Conservation (phyloP, 805 yeast genomes). For the Ogataea paraovalis region DNA sequence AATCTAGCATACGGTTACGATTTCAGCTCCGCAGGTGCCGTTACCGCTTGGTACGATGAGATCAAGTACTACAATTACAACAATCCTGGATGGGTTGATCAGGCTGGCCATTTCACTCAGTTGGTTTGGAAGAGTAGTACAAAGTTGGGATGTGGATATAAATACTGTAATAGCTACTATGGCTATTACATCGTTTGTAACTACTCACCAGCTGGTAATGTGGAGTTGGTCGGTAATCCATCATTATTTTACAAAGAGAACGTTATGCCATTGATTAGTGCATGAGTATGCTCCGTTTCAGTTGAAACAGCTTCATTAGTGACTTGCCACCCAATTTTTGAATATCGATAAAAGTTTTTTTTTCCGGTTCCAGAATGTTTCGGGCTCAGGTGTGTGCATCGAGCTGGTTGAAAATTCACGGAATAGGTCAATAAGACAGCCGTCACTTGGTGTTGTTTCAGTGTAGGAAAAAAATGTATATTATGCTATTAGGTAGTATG, state of each 20-base stretch:
- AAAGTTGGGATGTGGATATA: conserved; percentile 68
- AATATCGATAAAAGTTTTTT: too few relatives aligned
- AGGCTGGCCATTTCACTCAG: conserved; percentile 81
- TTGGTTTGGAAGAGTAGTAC: conserved; percentile 66
- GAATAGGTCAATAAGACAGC: too few relatives aligned
- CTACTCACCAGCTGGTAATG: conserved; percentile 72
- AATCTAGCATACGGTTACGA: conserved; percentile 74
- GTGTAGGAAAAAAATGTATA: too few relatives aligned
- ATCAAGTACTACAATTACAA: conserved; percentile 47
- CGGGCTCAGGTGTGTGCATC: too few relatives aligned
- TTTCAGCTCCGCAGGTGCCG: conserved; percentile 45
- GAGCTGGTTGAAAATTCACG: too few relatives aligned
- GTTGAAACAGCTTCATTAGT: background rate
- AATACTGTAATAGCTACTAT: conserved; percentile 44
- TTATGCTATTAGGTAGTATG: too few relatives aligned
- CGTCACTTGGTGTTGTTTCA: too few relatives aligned
- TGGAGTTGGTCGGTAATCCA: conserved; percentile 38
- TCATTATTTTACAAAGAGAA: conserved; percentile 24
- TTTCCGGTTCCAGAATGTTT: too few relatives aligned
- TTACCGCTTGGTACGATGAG: conserved; percentile 76
- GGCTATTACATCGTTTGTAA: conserved; percentile 68
- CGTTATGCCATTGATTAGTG: conserved; percentile 27
- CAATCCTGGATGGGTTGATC: conserved; percentile 41
- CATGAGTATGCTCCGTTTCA: background rate
- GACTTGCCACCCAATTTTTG: too few relatives aligned